These are phyloP conservation scores for Papiliotrema flavescens DNA, from an alignment of 1,284 basidiomycete species.

Conservation along the genomic window DNA sequence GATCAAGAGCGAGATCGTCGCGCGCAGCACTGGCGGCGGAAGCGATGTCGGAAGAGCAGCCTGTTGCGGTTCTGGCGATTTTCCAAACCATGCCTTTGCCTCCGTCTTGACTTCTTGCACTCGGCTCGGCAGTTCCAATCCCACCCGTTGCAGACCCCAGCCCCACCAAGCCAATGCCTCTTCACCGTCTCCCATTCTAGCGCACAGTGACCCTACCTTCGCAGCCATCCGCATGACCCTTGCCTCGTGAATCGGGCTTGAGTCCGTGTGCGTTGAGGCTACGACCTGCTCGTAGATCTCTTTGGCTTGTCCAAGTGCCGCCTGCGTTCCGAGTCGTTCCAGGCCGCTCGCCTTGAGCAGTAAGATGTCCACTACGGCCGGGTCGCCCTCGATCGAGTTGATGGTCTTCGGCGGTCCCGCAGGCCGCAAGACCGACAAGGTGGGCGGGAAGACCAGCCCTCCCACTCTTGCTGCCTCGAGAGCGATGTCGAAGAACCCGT, in stretches of 20 bases:
- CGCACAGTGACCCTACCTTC: constrained; percentile 43
- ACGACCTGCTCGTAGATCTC: constrained; percentile 61
- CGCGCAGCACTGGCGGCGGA: constrained; percentile 59
- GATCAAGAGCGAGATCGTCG: constrained; percentile 62
- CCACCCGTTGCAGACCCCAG: constrained; percentile 38
- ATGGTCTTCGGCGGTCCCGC: constrained; percentile 13
- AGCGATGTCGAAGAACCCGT: constrained; percentile 41
- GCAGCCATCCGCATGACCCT: constrained; percentile 37
- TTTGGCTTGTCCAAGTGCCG: constrained; percentile 59
- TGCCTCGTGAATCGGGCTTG: constrained; percentile 13
- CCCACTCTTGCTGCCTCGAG: constrained; percentile 29
- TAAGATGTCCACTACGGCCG: constrained; percentile 60
- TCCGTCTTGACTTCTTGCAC: not conserved
- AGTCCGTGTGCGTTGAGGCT: constrained; percentile 3
- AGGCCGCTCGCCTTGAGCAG: constrained; percentile 61
- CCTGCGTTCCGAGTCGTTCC: constrained; percentile 62
- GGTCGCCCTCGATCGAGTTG: constrained; percentile 12
- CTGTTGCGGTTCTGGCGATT: not conserved
- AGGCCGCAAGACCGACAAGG: constrained; percentile 15
- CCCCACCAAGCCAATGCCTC: constrained; percentile 41
- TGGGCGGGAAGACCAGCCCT: constrained; percentile 40
- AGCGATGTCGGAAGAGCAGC: constrained; percentile 9
- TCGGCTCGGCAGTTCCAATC: constrained; percentile 10
- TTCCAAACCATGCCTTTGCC: constrained; percentile 13
- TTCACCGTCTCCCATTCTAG: constrained; percentile 25